Conservation (phyloP, 208 protist species). For the Acanthamoeba sp. region DNA sequence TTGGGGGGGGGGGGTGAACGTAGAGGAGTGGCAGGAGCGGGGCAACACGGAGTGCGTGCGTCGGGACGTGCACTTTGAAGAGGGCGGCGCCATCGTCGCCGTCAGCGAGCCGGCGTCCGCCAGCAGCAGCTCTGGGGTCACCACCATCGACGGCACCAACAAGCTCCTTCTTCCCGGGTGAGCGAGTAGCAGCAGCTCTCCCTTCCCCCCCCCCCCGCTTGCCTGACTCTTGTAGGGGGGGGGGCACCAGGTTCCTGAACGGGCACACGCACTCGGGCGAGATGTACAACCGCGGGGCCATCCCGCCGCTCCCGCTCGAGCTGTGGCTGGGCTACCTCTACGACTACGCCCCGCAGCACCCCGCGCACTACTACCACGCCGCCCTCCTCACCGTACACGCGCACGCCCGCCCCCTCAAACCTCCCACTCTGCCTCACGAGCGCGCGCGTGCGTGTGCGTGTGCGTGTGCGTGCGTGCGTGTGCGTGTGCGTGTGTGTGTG, state of each 20-base stretch:
- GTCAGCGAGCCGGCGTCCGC: not conserved
- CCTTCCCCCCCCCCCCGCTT: not conserved
- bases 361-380: not conserved
- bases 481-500: not conserved
- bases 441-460: not conserved
- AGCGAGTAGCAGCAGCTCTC: too few species aligned
- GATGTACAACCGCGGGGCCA: constrained; percentile 29
- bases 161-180: constrained; percentile 29
- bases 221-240: not conserved
- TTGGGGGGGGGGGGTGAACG: not conserved
- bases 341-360: constrained; percentile 18
- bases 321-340: constrained; percentile 38
- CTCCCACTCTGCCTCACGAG: not conserved
- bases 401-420: not conserved
- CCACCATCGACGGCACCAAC: constrained; percentile 30
- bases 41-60: constrained; percentile 40
- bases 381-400: constrained; percentile 20
- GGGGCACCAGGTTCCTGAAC: constrained; percentile 20
- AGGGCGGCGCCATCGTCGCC: not conserved
- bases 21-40: constrained; percentile 14
- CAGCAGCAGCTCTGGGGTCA: not conserved
- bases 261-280: constrained; percentile 60
- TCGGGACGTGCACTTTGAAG: constrained; percentile 7
- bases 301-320: constrained; percentile 43
- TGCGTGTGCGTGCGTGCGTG: not conserved